Evolutionary conservation across 2,329 filamentous ascomycete genomes (phyloP).

Genomic region (Alternaria rosae): DNA sequence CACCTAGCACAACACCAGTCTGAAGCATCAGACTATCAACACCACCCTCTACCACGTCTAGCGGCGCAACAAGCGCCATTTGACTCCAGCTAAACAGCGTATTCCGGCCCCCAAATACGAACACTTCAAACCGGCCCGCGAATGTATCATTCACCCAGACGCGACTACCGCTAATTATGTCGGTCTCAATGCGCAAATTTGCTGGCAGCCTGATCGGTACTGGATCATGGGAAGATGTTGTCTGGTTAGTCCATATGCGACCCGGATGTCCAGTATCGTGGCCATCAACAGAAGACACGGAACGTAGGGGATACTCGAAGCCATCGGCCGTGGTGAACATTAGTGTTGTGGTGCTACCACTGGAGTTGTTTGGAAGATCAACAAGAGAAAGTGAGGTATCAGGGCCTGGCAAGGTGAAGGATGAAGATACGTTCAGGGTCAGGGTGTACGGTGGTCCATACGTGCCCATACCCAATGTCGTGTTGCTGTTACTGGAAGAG

Average conservation of each 20-base stretch:
- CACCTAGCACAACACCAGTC: background rate
- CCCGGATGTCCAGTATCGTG: conserved; percentile 59
- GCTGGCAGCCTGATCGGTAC: conserved; percentile 48
- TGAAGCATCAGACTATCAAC: conserved; percentile 26
- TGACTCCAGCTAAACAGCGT: conserved; percentile 63
- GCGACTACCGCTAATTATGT: conserved; percentile 56
- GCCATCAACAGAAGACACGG: conserved; percentile 53
- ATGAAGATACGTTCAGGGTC: conserved; percentile 47
- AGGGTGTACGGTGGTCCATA: conserved; percentile 59
- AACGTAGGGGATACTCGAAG: conserved; percentile 59
- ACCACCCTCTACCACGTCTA: conserved; percentile 48
- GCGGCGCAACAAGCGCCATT: conserved; percentile 64
- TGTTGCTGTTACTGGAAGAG: conserved; percentile 1
- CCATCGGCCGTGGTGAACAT: conserved; percentile 52
- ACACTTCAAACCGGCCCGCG: conserved; percentile 62
- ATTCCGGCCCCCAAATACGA: conserved; percentile 62
- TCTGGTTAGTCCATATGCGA: conserved; percentile 61
- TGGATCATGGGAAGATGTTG: conserved; percentile 55
- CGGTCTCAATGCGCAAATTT: conserved; percentile 54
- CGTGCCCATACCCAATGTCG: conserved; percentile 47
- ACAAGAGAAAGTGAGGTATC: conserved; percentile 54
- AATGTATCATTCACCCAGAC: conserved; percentile 59
- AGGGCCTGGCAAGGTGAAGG: conserved; percentile 55
- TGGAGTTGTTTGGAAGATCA: conserved; percentile 16
- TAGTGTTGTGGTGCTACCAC: conserved; percentile 40